Percentiles rank a stretch among this genome's conserved stretches.
Evolutionary conservation across 768 basidiomycete species (phyloP).

Genomic region (Sporobolomyces roseus): DNA sequence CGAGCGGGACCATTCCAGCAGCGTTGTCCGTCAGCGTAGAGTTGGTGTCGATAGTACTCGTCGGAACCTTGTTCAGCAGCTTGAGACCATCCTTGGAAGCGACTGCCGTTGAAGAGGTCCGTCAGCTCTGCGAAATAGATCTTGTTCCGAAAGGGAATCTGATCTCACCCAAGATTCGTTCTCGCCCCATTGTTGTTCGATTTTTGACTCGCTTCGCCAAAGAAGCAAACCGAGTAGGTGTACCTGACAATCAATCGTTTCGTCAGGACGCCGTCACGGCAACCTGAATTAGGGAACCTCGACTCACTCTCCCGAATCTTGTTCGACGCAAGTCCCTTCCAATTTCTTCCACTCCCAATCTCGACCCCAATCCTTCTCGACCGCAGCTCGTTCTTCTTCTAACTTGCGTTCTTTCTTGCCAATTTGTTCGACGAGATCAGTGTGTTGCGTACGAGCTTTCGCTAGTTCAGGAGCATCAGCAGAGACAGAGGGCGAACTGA

Average conservation of each 20-base stretch:
- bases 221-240: constrained; percentile 89
- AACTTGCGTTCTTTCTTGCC: constrained; percentile 49
- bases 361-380: constrained; percentile 57
- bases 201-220: constrained; percentile 81
- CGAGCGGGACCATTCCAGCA: constrained; percentile 77
- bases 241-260: constrained; percentile 61
- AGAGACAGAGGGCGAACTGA: not conserved
- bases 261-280: constrained; percentile 75
- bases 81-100: constrained; percentile 75
- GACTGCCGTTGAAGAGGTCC: constrained; percentile 32
- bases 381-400: constrained; percentile 52
- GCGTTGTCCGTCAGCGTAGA: constrained; percentile 75
- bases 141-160: not conserved
- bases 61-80: constrained; percentile 57
- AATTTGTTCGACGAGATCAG: constrained; percentile 63
- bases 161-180: constrained; percentile 74
- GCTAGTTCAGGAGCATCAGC: constrained; percentile 46
- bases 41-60: constrained; percentile 74
- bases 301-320: constrained; percentile 83
- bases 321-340: constrained; percentile 71
- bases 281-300: constrained; percentile 91
- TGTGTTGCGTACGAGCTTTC: constrained; percentile 49
- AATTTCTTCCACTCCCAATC: constrained; percentile 96
- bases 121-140: not conserved
- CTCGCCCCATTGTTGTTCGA: constrained; percentile 71